Base-by-base conservation (phyloP, 768 basidiomycete species). In the Phallus indusiatus region DNA sequence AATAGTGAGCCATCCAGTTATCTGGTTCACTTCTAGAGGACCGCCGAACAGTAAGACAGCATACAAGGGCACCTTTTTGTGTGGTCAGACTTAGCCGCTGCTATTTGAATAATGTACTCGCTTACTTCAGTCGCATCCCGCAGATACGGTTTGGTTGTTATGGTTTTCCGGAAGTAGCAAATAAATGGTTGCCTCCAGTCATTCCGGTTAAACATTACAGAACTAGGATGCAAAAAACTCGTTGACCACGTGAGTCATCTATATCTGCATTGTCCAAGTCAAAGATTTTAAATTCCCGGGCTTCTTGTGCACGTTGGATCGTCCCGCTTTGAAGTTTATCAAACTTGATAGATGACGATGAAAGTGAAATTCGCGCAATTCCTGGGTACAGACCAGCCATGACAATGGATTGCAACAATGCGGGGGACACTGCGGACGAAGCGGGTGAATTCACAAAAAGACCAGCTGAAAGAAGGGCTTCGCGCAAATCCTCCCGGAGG, bases 381-480 rank as follows among this genome's bases (percentile, higher is more conserved):
- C 86, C 82, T 1, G 91, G 92, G 81, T 90, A 94, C 20, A 95
- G 77, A 1, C 91, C 93, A 8, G 90, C 92, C 12, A 92, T 80
- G 35, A 96, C 77, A 61, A 94, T 80, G 6, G 84, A 82, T 70
- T 95, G 95, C 65, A 96, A 71, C 22, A 97, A 78, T 16, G 71
- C 67, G 64, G 91, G 93, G 54, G 90, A 78, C 18, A 71, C 70
- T 1, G 79, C 68, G 0, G 83, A 77, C 1, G 67, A 73, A 11
- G 78, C 75, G 22, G 72, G 69, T 1, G 73, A 65, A 1, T 81
- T 78, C 42, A 87, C 74, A 66, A 94, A 84, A 10, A 42, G n/a
- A 5, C 90, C 90, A 42, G 88, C 79, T 49, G 83, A 81, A 4
- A 76, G 70, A 35, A 96, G 80, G 0, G 86, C 81, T 10, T 78